Evolutionary conservation across 345 rosid species (phyloP), one percentile per base, ranked within the genome.

Genomic region (Lenwebbia sp.): DNA sequence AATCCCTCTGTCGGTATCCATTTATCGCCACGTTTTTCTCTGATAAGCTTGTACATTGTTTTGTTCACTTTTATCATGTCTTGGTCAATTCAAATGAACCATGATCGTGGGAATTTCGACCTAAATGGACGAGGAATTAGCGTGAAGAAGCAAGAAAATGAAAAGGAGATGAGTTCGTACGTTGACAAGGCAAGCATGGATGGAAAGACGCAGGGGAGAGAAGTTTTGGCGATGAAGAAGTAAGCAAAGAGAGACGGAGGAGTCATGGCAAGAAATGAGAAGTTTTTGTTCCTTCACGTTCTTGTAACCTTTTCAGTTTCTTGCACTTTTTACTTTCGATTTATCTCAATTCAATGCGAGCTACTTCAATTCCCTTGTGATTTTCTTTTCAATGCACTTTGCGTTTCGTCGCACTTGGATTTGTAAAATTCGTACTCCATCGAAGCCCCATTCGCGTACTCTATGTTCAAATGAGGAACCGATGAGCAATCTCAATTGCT

Each of bases 41-140:
- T 0, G 70, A 58, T 2, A n/a, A n/a, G 33, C 70, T n/a, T 58
- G 70, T n/a, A 5, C 12, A 5, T 12, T 58, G 33, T 3, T 0
- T 58, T 58, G 11, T 13, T 5, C 19, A 58, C 70, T 58, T 3
- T 58, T 2, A 58, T 13, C n/a, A n/a, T n/a, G 33, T 12, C 33
- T 57, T 57, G 62, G 62, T 57, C 41, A 40, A 40, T 40, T 40
- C 41, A 4, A 40, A 40, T 40, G 53, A 51, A 4, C 14, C 53
- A 51, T 51, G 53, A 14, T 51, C 33, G 74, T n/a, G 74, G 74
- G 37, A 28, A 28, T 60, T n/a, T 7, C 2, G 40, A 28, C 15
- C 40, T 60, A n/a, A 28, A n/a, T 28, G 74, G 37, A n/a, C 2
- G 70, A 58, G 3, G n/a, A n/a, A 58, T 26, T 33, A n/a, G 70